These are phyloP conservation scores for Elsinoe necatrix DNA, from an alignment of 2,329 filamentous ascomycete species.

Conservation along the genomic window DNA sequence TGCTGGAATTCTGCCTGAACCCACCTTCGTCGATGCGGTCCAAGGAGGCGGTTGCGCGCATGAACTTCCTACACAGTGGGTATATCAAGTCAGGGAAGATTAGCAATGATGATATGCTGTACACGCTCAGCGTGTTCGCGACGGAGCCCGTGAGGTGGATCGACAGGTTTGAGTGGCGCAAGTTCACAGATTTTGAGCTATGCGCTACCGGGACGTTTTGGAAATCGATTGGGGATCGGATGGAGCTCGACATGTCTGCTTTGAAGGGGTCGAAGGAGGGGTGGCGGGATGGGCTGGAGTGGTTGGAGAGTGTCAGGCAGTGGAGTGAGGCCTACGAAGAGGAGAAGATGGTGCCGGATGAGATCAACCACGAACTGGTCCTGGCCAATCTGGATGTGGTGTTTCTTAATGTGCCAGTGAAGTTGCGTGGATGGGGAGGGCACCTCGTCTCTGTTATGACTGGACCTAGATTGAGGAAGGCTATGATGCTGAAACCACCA, in stretches of 20 bases:
- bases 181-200: conserved; percentile 56
- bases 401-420: conserved; percentile 45
- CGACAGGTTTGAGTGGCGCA: conserved; percentile 60
- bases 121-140: conserved; percentile 58
- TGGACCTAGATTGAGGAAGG: conserved; percentile 54
- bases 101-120: conserved; percentile 54
- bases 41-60: conserved; percentile 46
- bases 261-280: conserved; percentile 37
- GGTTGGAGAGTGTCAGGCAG: conserved; percentile 41
- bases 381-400: conserved; percentile 54
- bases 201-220: conserved; percentile 59
- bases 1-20: conserved; percentile 42
- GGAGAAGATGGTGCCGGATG: conserved; percentile 44
- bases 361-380: conserved; percentile 38
- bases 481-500: conserved; percentile 46
- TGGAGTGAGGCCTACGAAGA: conserved; percentile 53
- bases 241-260: conserved; percentile 49
- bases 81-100: conserved; percentile 54
- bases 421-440: conserved; percentile 39
- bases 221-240: conserved; percentile 62
- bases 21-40: conserved; percentile 38
- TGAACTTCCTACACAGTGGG: conserved; percentile 54
- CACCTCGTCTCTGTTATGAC: conserved; percentile 52
- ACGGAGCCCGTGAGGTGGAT: conserved; percentile 58
- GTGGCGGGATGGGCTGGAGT: conserved; percentile 45